Evolutionary conservation across 2,329 filamentous ascomycete species (phyloP).

Genomic region (Trichothecium roseum): DNA sequence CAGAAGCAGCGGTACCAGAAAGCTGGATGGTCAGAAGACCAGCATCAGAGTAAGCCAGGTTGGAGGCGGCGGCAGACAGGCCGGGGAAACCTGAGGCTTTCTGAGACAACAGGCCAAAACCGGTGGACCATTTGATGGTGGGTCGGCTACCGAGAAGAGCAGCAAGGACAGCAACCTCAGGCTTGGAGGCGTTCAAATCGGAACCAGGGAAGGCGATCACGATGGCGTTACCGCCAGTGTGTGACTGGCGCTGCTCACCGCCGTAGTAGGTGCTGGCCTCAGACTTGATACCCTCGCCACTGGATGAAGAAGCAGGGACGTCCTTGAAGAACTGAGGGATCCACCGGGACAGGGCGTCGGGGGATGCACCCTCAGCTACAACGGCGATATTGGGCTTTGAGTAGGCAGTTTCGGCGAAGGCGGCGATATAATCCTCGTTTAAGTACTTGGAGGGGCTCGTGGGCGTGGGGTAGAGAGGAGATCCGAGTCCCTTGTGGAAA

Average conservation of each 20-base stretch:
- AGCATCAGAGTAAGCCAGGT: slow-evolving; percentile 84
- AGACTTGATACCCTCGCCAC: slow-evolving; percentile 43
- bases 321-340: slow-evolving; percentile 83
- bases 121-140: slow-evolving; percentile 88
- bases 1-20: slow-evolving; percentile 60
- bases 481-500: slow-evolving; percentile 88
- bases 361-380: slow-evolving; percentile 77
- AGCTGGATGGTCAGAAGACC: slow-evolving; percentile 81
- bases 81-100: slow-evolving; percentile 56
- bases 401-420: slow-evolving; percentile 72
- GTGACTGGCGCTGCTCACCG: slow-evolving; percentile 83
- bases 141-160: slow-evolving; percentile 84
- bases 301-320: slow-evolving; percentile 43
- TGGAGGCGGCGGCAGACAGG: slow-evolving; percentile 61
- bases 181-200: slow-evolving; percentile 72
- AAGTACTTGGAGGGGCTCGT: slow-evolving; percentile 71
- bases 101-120: slow-evolving; percentile 85
- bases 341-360: slow-evolving; percentile 75
- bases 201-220: slow-evolving; percentile 91
- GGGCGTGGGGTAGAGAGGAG: slow-evolving; percentile 62
- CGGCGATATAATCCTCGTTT: slow-evolving; percentile 61
- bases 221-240: slow-evolving; percentile 67
- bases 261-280: slow-evolving; percentile 78
- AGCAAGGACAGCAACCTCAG: slow-evolving; percentile 78
- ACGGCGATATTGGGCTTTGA: slow-evolving; percentile 85